These are phyloP conservation scores for Periconia sp. DNA, from an alignment of 2,329 filamentous ascomycete genomes.

Conservation along the genomic window DNA sequence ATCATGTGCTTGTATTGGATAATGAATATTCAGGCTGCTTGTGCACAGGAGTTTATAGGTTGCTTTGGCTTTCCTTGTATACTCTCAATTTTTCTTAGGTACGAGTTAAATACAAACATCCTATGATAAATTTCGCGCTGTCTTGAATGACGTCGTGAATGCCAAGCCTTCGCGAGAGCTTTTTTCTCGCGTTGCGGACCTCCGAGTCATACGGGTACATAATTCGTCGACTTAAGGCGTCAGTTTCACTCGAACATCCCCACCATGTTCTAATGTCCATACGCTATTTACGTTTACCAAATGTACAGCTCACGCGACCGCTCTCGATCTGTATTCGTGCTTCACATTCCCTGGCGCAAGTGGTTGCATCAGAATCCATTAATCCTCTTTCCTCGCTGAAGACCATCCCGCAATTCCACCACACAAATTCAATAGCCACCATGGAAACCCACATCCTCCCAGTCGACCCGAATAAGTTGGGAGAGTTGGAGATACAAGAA, in stretches of 20 bases:
- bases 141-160: constrained; percentile 22
- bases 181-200: constrained; percentile 17
- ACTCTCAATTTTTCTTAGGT: too few species aligned
- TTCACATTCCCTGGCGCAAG: constrained; percentile 30
- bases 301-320: constrained; percentile 30
- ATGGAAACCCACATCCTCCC: constrained; percentile 45
- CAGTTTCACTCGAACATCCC: background rate
- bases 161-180: constrained; percentile 23
- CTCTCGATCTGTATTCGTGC: constrained; percentile 9
- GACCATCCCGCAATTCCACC: constrained; percentile 5
- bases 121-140: too few species aligned
- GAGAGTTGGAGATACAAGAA: constrained; percentile 35
- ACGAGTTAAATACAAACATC: too few species aligned
- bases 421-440: background rate
- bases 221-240: constrained; percentile 7
- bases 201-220: constrained; percentile 29
- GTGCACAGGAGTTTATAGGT: too few species aligned
- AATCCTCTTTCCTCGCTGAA: constrained; percentile 28
- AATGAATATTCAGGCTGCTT: background rate
- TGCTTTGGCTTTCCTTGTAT: background rate
- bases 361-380: constrained; percentile 16
- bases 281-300: constrained; percentile 33
- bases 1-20: background rate
- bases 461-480: constrained; percentile 45
- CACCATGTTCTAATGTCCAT: constrained; percentile 33